A percentile compares a stretch with the other conserved stretches of the same genome.
Evolutionary conservation across 2,329 filamentous ascomycete genomes (phyloP).

Genomic region (Calycina marina): DNA sequence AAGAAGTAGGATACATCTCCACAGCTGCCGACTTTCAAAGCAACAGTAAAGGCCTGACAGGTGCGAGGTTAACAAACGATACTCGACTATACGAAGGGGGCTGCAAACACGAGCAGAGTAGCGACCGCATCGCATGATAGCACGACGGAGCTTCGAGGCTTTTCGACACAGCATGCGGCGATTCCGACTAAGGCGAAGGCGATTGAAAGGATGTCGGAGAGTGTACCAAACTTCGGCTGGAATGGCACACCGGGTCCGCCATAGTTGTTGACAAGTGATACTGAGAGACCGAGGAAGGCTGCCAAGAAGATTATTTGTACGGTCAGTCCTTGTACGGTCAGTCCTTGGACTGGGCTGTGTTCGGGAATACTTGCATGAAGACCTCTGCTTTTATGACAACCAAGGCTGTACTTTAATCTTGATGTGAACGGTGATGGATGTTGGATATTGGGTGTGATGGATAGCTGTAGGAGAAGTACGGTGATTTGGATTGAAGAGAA

Average conservation of each 20-base stretch:
- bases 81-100: conserved; percentile 11
- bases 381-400: conserved; percentile 12
- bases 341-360: not conserved
- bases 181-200: conserved; percentile 12
- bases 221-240: conserved; percentile 14
- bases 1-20: not conserved
- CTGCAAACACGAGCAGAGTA: conserved; percentile 17
- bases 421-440: not conserved
- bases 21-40: conserved; percentile 14
- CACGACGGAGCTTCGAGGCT: conserved; percentile 13
- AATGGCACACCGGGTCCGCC: conserved; percentile 11
- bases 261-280: conserved; percentile 12
- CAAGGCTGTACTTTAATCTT: conserved; percentile 5
- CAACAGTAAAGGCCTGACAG: conserved; percentile 15
- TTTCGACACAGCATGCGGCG: conserved; percentile 12
- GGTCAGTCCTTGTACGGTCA: conserved; percentile 5
- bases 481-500: not conserved
- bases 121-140: conserved; percentile 14
- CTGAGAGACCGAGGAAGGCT: conserved; percentile 15
- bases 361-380: conserved; percentile 8
- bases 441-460: not conserved
- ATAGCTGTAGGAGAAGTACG: not conserved
- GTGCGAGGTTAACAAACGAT: not conserved
- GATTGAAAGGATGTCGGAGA: conserved; percentile 16
- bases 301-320: conserved; percentile 13